A percentile compares a stretch with the other conserved stretches of the same genome.
phyloP scores from a whole-genome alignment of 2,329 filamentous ascomycete species.

The Talaromyces pinophilus region DNA sequence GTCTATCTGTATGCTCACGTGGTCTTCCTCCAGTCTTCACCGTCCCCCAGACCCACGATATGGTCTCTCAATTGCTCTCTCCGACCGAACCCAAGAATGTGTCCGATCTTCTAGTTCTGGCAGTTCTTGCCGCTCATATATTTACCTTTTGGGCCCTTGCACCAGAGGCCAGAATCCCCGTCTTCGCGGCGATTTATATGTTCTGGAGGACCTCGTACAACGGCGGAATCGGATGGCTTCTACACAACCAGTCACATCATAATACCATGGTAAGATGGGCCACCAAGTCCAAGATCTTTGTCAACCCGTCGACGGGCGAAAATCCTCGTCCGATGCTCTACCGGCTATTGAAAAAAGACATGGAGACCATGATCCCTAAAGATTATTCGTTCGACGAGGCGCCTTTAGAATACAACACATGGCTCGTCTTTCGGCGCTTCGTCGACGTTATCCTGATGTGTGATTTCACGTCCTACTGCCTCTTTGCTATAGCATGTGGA shows the following conservation, averaged over 20 bases:
- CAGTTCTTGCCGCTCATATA: slow-evolving; percentile 74
- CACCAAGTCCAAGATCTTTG: slow-evolving; percentile 80
- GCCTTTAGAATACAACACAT: slow-evolving; percentile 97
- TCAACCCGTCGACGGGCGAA: slow-evolving; percentile 74
- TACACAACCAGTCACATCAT: slow-evolving; percentile 88
- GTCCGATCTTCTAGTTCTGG: slow-evolving; percentile 78
- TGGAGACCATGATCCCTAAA: slow-evolving; percentile 90
- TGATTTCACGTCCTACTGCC: slow-evolving; percentile 94
- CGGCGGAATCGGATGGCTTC: slow-evolving; percentile 84
- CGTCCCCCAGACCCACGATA: slow-evolving; percentile 94
- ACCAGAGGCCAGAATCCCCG: slow-evolving; percentile 65
- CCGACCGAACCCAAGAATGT: slow-evolving; percentile 94
- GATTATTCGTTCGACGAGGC: slow-evolving; percentile 94
- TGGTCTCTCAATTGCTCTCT: slow-evolving; percentile 96
- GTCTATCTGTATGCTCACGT: slow-evolving; percentile 27
- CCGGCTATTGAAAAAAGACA: slow-evolving; percentile 78
- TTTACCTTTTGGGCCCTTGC: slow-evolving; percentile 73
- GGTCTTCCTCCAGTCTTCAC: slow-evolving; percentile 71
- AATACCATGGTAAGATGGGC: slow-evolving; percentile 85
- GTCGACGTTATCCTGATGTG: slow-evolving; percentile 98
- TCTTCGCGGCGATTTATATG: slow-evolving; percentile 80
- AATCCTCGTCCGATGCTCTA: slow-evolving; percentile 84
- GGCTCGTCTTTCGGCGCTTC: slow-evolving; percentile 91
- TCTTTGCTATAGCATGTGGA: slow-evolving; percentile 89
- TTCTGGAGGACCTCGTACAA: slow-evolving; percentile 96